These are phyloP conservation scores for Populus ilicifolia DNA, from an alignment of 345 rosid species.

Conservation along the genomic window DNA sequence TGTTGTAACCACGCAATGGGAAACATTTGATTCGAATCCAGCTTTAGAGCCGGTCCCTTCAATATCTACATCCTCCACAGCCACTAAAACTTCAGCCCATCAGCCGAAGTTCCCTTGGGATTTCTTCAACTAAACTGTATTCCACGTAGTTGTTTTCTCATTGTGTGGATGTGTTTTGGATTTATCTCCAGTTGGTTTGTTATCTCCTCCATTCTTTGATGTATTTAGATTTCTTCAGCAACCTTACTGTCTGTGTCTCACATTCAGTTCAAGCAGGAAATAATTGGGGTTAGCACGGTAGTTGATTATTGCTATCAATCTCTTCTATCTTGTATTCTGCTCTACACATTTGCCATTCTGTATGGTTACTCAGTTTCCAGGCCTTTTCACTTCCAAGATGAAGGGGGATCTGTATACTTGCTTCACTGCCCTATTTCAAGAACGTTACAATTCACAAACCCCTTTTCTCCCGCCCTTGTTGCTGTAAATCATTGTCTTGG, in stretches of 20 bases:
- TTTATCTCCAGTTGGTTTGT: slow-evolving; percentile 42
- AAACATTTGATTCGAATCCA: slow-evolving; percentile 69
- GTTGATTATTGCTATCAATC: slow-evolving; percentile 16
- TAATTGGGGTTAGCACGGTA: slow-evolving; percentile 50
- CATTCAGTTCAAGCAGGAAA: slow-evolving; percentile 34
- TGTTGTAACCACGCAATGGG: slow-evolving; percentile 84
- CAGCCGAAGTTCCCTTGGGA: slow-evolving; percentile 88
- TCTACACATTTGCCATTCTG: slow-evolving; percentile 22
- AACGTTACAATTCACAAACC: too few relatives aligned
- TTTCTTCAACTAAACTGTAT: slow-evolving; percentile 54
- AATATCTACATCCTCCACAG: slow-evolving; percentile 24
- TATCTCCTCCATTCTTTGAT: slow-evolving; percentile 65
- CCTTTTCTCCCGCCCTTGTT: too few relatives aligned
- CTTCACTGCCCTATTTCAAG: neutral
- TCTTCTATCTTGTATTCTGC: slow-evolving; percentile 1
- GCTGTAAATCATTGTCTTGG: neutral
- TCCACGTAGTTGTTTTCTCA: slow-evolving; percentile 6
- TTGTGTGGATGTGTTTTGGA: slow-evolving; percentile 53
- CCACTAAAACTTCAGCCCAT: slow-evolving; percentile 32
- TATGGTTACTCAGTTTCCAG: slow-evolving; percentile 5
- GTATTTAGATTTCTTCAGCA: slow-evolving; percentile 61
- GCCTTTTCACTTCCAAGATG: neutral
- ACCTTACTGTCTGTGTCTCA: slow-evolving; percentile 16
- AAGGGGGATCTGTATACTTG: neutral
- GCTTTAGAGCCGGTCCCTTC: slow-evolving; percentile 35